Percentiles rank a stretch among this genome's conserved stretches.
Conservation (phyloP, 108 stramenopile species). For the Discostella stelligeroides region DNA sequence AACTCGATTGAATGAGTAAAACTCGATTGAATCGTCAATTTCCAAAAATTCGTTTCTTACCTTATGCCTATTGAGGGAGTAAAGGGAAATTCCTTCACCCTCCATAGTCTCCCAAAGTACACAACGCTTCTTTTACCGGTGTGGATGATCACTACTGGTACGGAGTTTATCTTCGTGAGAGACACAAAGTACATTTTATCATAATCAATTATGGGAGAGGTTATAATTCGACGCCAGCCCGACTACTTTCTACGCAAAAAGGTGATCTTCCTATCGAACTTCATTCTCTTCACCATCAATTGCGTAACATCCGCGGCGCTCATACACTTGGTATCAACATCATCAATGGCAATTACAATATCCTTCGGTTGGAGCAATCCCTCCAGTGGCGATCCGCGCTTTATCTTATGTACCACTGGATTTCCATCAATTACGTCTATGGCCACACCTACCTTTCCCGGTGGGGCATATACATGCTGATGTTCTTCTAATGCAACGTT, state of each 20-base stretch:
- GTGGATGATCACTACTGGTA: too few species aligned
- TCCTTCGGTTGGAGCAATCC: conserved; percentile 42
- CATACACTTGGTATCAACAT: conserved; percentile 53
- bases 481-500: conserved; percentile 4
- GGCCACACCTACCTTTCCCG: conserved; percentile 52
- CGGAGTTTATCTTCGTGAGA: too few species aligned
- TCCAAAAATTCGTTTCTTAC: too few species aligned
- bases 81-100: too few species aligned
- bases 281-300: conserved; percentile 63
- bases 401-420: conserved; percentile 49
- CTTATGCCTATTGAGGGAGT: too few species aligned
- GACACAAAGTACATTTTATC: too few species aligned
- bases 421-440: conserved; percentile 48
- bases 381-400: conserved; percentile 48
- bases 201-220: too few species aligned
- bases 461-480: conserved; percentile 44
- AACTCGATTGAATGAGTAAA: too few species aligned
- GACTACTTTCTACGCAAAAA: conserved; percentile 27
- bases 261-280: conserved; percentile 57
- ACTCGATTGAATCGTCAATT: too few species aligned
- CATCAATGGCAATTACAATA: conserved; percentile 52
- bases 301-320: conserved; percentile 54
- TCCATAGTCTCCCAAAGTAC: too few species aligned
- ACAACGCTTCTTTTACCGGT: too few species aligned
- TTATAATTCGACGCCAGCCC: too few species aligned